phyloP scores from a whole-genome alignment of 345 rosid genomes.

The Carallia pectinifolia region DNA sequence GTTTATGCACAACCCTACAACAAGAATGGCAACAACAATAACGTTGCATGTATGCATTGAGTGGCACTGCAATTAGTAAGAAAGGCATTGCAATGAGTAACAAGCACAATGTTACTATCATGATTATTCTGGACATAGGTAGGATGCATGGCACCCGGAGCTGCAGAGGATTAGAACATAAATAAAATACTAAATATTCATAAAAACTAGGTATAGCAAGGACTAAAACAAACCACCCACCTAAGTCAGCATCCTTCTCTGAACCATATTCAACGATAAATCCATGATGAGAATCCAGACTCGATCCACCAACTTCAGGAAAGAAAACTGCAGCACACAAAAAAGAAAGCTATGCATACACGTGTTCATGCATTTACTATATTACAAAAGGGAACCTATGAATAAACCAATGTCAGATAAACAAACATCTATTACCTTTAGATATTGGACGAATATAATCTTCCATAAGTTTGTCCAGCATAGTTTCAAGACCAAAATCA shows the following conservation, averaged over 20 bases:
- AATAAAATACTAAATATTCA: no score
- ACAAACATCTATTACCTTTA: constrained; percentile 40
- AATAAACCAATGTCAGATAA: neutral
- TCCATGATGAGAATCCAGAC: constrained; percentile 97
- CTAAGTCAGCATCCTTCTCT: constrained; percentile 83
- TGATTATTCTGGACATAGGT: no score
- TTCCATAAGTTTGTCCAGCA: constrained; percentile 82
- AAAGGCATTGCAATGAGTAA: neutral
- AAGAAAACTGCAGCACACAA: constrained; percentile 60
- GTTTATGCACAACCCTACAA: no score
- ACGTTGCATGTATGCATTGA: no score
- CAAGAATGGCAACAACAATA: no score
- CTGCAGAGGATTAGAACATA: no score
- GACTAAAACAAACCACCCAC: constrained; percentile 40
- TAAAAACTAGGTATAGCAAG: no score
- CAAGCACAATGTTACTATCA: no score
- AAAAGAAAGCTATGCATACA: neutral
- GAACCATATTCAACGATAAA: constrained; percentile 91
- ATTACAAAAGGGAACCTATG: neutral
- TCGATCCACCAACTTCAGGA: constrained; percentile 78
- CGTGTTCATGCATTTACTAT: no score
- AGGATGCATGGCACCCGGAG: no score
- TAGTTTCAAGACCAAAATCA: constrained; percentile 85
- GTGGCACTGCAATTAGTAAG: neutral
- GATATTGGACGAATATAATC: constrained; percentile 75